Base-by-base conservation (phyloP, 257 asterid genomes). In the Hygrophila difformis region DNA sequence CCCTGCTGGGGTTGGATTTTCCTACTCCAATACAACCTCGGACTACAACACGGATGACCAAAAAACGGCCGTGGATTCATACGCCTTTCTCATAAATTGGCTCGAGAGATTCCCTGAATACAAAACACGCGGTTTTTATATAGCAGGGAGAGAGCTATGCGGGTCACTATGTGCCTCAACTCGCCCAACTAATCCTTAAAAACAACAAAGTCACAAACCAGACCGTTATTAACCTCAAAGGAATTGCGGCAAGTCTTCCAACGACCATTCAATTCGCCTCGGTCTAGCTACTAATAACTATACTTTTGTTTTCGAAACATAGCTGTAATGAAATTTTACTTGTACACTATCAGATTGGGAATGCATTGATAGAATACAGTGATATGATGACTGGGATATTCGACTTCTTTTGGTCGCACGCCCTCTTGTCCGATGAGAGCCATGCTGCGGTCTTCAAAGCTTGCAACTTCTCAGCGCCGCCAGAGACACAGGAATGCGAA, bases 121-220 rank as follows among this genome's bases (percentile, higher is more conserved):
- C 70, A 83, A 79, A 70, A 66, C 56, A 6, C 39, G 85, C 0
- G 78, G 76, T 3, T 76, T 83, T 39, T 83, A 23, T 45, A n/a
- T 83, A 12, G 44, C 84, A 0, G 92, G n/a, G 94, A 33, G 94
- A 83, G 64, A 83, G 92, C 47, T 83, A 79, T 20, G 92, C 81
- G 1, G 92, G 85, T 4, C 94, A 79, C 51, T 83, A 79, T 8
- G 73, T 65, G 37, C 91, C 94, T 55, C 94, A 79, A 15, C 78
- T 83, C 0, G 84, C 94, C 20, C 57, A 61, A 2, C 52, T 78
- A 0, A 75, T 82, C 64, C 77, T 82, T 3, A 11, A 53, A 0
- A 64, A 70, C 41, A 78, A 78, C 66, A 71, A 78, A 49, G 51
- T 44, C 1, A 57, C 79, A 12, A 70, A 70, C 8, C 71, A 67